Conservation (phyloP, 306 rosid genomes). For the Dryas drummondii region DNA sequence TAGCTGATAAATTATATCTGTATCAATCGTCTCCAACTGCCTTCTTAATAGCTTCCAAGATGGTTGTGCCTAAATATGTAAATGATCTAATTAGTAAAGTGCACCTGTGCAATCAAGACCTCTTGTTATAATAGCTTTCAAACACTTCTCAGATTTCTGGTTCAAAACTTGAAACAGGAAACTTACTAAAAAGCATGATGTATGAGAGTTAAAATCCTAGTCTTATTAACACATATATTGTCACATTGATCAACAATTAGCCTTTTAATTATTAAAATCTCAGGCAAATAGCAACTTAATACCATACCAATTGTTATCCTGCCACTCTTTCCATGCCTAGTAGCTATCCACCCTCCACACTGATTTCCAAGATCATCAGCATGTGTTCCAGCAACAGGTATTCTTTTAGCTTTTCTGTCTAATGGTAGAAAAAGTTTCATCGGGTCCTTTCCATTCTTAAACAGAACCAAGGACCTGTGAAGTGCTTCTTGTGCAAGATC, state of each 20-base stretch:
- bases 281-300: background rate
- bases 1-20: constrained; percentile 48
- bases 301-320: constrained; percentile 52
- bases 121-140: background rate
- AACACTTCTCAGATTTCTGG: background rate
- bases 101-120: background rate
- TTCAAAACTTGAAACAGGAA: background rate
- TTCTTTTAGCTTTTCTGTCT: constrained; percentile 53
- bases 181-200: background rate
- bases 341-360: constrained; percentile 77
- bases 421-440: constrained; percentile 61
- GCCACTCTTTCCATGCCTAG: constrained; percentile 53
- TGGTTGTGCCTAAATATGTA: constrained; percentile 55
- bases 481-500: constrained; percentile 80
- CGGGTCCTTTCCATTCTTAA: constrained; percentile 65
- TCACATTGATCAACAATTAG: background rate
- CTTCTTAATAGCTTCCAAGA: constrained; percentile 63
- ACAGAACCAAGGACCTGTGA: constrained; percentile 66
- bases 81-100: background rate
- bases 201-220: too few species aligned
- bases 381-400: constrained; percentile 72
- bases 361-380: constrained; percentile 70
- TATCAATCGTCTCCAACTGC: constrained; percentile 50
- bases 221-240: background rate
- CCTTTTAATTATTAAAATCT: background rate